Conservation (phyloP, 2,329 filamentous ascomycete genomes). For the Xylaria hypoxylon region DNA sequence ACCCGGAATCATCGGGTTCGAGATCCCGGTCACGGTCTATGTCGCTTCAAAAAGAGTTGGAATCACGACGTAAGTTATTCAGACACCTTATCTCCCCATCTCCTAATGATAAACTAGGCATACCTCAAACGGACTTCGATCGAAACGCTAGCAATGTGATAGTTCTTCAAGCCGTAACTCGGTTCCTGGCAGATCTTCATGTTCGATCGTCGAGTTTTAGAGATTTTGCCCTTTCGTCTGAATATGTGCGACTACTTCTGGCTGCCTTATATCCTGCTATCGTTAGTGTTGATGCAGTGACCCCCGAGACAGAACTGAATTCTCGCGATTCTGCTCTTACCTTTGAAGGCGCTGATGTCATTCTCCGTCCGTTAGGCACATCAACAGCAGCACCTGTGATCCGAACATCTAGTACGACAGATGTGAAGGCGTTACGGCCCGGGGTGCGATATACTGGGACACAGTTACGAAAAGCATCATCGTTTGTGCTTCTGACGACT, state of each 20-base stretch:
- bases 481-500: conserved; percentile 87
- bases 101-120: conserved; percentile 49
- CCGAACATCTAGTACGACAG: conserved; percentile 72
- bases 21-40: conserved; percentile 70
- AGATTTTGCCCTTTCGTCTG: conserved; percentile 83
- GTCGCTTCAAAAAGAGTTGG: conserved; percentile 72
- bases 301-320: conserved; percentile 86
- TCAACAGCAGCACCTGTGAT: conserved; percentile 75
- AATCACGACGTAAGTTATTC: conserved; percentile 61
- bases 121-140: conserved; percentile 58
- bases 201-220: conserved; percentile 80
- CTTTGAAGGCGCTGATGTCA: conserved; percentile 87
- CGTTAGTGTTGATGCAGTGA: conserved; percentile 85
- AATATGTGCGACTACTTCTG: conserved; percentile 83
- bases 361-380: conserved; percentile 77
- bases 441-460: conserved; percentile 62
- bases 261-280: conserved; percentile 87
- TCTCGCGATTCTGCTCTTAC: conserved; percentile 83
- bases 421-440: conserved; percentile 57
- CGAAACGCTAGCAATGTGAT: conserved; percentile 68
- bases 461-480: conserved; percentile 82
- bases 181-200: conserved; percentile 84
- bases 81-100: neutral
- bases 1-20: conserved; percentile 43
- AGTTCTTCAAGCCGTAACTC: conserved; percentile 79